phyloP scores from a whole-genome alignment of 2,329 filamentous ascomycete genomes.

The Verruconis gallopava region DNA sequence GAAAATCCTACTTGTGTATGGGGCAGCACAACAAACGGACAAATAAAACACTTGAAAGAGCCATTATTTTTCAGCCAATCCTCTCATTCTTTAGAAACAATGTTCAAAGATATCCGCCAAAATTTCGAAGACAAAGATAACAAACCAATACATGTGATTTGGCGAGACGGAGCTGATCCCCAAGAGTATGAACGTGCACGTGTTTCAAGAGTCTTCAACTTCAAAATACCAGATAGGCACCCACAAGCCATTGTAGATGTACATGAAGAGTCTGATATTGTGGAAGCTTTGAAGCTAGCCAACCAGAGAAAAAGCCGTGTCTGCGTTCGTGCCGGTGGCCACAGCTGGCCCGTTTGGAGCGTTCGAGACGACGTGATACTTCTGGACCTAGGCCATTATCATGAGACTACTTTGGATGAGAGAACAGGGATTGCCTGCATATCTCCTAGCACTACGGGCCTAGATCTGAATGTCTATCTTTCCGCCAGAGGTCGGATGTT shows the following conservation, averaged over 20 bases:
- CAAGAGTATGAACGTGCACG: background rate
- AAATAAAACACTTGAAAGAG: no score
- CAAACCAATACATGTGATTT: no score
- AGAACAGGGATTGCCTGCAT: conserved; percentile 1
- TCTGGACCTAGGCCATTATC: conserved; percentile 28
- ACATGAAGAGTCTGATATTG: background rate
- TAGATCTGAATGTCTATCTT: conserved; percentile 30
- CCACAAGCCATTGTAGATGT: background rate
- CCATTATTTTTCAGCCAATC: no score
- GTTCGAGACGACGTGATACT: conserved; percentile 35
- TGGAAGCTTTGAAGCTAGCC: conserved; percentile 18
- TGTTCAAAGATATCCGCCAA: no score
- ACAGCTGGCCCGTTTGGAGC: conserved; percentile 38
- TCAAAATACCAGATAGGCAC: conserved; percentile 18
- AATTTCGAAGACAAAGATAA: no score
- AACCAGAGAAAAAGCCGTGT: conserved; percentile 23
- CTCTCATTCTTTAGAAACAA: no score
- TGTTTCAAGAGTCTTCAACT: background rate
- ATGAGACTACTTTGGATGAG: conserved; percentile 28
- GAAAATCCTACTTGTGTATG: no score
- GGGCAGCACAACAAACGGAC: no score
- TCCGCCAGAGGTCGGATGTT: conserved; percentile 32
- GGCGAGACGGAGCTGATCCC: no score
- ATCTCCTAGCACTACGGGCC: conserved; percentile 13
- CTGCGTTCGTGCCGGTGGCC: conserved; percentile 37